Conservation (phyloP, 805 yeast species). For the Phaffomyces antillensis region DNA sequence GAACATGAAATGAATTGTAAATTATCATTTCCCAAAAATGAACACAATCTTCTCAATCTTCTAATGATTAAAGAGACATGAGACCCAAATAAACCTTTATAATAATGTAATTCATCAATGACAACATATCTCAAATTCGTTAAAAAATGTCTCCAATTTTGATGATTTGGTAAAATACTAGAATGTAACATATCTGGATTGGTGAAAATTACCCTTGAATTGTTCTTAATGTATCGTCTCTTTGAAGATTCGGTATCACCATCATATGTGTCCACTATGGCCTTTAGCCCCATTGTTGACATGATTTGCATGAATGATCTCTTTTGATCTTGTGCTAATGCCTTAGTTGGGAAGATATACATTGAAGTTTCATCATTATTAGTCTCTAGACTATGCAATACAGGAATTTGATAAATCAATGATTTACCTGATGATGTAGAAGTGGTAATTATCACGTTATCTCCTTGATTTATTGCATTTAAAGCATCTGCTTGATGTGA, state of each 20-base stretch:
- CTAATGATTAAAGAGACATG: constrained; percentile 85
- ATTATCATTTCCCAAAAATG: constrained; percentile 41
- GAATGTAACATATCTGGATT: constrained; percentile 94
- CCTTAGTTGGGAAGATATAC: constrained; percentile 94
- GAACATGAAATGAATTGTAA: constrained; percentile 82
- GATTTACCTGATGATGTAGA: constrained; percentile 97
- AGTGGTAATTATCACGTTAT: constrained; percentile 83
- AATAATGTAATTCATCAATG: constrained; percentile 81
- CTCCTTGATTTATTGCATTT: constrained; percentile 44
- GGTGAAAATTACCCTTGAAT: constrained; percentile 78
- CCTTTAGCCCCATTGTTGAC: constrained; percentile 39
- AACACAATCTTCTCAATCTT: constrained; percentile 62
- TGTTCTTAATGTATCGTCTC: constrained; percentile 47
- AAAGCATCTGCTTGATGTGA: constrained; percentile 80
- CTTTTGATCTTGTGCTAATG: constrained; percentile 94
- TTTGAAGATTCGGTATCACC: constrained; percentile 76
- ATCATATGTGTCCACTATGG: constrained; percentile 75
- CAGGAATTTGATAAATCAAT: constrained; percentile 83
- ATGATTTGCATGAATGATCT: constrained; percentile 62
- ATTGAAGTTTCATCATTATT: constrained; percentile 54
- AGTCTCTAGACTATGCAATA: constrained; percentile 40
- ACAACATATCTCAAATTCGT: constrained; percentile 62
- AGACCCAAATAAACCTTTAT: constrained; percentile 87
- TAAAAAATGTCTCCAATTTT: constrained; percentile 66
- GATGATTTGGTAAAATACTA: constrained; percentile 72